Base-by-base conservation (phyloP, 1,139 yeast species). In the Yamadazyma sp. region DNA sequence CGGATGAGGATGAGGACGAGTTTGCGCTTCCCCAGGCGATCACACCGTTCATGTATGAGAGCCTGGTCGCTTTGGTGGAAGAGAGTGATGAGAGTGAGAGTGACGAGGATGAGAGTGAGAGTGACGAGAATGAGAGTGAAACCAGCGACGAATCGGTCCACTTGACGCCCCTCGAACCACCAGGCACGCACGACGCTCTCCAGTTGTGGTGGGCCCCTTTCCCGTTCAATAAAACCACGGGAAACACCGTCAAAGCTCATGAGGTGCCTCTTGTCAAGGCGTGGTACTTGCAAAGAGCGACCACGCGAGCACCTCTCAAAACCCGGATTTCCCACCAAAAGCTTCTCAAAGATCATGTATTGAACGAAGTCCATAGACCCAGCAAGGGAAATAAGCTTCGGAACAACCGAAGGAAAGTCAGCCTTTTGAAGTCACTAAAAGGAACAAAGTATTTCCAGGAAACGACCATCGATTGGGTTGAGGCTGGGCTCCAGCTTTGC, bases 391-490 rank as follows among this genome's bases (percentile, higher is more conserved):
- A 58, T 20, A 20, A 20, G 22, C 22, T 20, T 17, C 55, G 57
- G 34, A 48, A 30, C 14, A 62, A 59, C 20, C 73, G 68, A 32
- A 72, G 71, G 41, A 83, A 80, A 50, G 67, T 76, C 7, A 76
- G 79, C 30, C 63, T 92, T n/a, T 59, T 92, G 32, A 80, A 80
- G 47, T 75, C 81, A 31, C 73, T 94, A 46, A 81, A 80, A 45
- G 71, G 76, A 31, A 92, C 98, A 0, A 89, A 87, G 51, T 94
- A 79, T 59, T 94, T 94, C 62, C 96, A 89, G 54, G 85, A 86
- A 54, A 92, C 98, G 0, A 76, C 89, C 0, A 83, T 92, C 37
- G 98, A 92, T 59, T 94, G 99, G 99, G 94, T 92, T 1, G 99
- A 94, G 59, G 98, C 98, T 1, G 98, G 97, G 20, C 65, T 92